Percentiles rank a stretch among this genome's conserved stretches.
These are phyloP conservation scores for Zymoseptoria crescenta DNA, from an alignment of 2,329 filamentous ascomycete genomes.

Conservation along the genomic window DNA sequence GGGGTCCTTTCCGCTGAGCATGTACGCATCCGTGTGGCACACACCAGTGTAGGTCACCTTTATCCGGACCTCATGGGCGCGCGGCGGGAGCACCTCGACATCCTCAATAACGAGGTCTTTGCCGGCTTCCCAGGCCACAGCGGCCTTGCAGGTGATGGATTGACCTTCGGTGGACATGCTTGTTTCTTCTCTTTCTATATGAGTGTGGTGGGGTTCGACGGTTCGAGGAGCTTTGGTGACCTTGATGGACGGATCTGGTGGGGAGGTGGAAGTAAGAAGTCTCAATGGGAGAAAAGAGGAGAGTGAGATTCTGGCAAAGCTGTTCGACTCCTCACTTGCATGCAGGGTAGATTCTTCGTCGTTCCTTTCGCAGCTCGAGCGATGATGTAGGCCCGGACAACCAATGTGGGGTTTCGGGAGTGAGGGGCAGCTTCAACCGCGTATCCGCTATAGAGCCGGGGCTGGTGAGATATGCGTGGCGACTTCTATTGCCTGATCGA, in stretches of 20 bases:
- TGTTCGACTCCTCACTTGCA: not conserved
- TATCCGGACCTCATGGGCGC: conserved; percentile 91
- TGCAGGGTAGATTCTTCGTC: not conserved
- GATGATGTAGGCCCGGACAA: not conserved
- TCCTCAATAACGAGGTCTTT: conserved; percentile 85
- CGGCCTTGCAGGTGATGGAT: conserved; percentile 85
- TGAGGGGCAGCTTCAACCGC: conserved; percentile 3
- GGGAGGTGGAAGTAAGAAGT: not conserved
- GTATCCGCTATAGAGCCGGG: conserved; percentile 4
- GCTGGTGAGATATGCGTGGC: not conserved
- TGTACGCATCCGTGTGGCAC: conserved; percentile 93
- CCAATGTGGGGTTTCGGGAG: not conserved
- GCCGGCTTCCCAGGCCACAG: conserved; percentile 93
- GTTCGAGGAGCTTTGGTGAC: conserved; percentile 1
- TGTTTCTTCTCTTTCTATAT: not conserved
- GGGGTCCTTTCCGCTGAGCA: conserved; percentile 89
- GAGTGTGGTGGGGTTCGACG: not conserved
- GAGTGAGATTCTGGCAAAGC: not conserved
- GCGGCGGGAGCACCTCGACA: conserved; percentile 81
- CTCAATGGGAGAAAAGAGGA: not conserved
- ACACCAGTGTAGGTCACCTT: conserved; percentile 97
- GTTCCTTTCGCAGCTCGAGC: not conserved
- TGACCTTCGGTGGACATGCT: conserved; percentile 49
- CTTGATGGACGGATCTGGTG: conserved; percentile 7
- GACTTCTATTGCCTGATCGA: conserved; percentile 1